Conservation (phyloP, 2,329 filamentous ascomycete genomes). For the Trichoderma polysporum region DNA sequence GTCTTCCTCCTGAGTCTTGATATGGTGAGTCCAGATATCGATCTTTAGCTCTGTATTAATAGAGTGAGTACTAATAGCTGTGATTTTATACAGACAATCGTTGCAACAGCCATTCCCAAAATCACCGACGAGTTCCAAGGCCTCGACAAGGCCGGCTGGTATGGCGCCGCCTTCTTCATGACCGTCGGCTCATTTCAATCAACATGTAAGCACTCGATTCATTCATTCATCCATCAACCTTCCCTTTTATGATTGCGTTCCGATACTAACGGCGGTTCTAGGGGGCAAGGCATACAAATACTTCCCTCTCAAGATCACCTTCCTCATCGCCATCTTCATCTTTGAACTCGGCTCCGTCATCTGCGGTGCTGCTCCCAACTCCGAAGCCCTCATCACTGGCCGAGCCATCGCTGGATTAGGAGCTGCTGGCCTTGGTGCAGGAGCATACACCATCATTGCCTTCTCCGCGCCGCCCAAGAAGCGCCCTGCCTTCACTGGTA, state of each 20-base stretch:
- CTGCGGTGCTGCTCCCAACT: constrained; percentile 47
- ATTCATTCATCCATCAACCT: constrained; percentile 18
- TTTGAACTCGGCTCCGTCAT: constrained; percentile 57
- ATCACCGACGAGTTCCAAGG: constrained; percentile 55
- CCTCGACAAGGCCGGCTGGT: constrained; percentile 58
- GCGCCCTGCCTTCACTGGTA: constrained; percentile 39
- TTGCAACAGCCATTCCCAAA: constrained; percentile 57
- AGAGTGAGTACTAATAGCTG: background rate
- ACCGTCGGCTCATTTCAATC: constrained; percentile 47
- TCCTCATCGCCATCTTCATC: constrained; percentile 47
- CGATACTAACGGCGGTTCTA: constrained; percentile 29
- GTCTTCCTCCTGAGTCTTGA: constrained; percentile 53
- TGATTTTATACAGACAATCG: constrained; percentile 44
- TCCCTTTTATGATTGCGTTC: constrained; percentile 2
- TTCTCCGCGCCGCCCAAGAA: constrained; percentile 40
- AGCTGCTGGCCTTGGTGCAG: constrained; percentile 49
- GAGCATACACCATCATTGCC: constrained; percentile 51
- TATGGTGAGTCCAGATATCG: constrained; percentile 37
- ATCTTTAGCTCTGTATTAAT: background rate
- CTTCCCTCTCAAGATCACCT: constrained; percentile 52
- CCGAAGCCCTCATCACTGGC: constrained; percentile 50
- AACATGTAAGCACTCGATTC: constrained; percentile 40
- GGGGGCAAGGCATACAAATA: constrained; percentile 52
- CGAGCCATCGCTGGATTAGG: constrained; percentile 47
- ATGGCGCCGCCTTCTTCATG: constrained; percentile 56